A percentile compares a stretch with the other conserved stretches of the same genome.
These are phyloP conservation scores for Trichoderma breve DNA, from an alignment of 2,329 filamentous ascomycete species.

Conservation along the genomic window DNA sequence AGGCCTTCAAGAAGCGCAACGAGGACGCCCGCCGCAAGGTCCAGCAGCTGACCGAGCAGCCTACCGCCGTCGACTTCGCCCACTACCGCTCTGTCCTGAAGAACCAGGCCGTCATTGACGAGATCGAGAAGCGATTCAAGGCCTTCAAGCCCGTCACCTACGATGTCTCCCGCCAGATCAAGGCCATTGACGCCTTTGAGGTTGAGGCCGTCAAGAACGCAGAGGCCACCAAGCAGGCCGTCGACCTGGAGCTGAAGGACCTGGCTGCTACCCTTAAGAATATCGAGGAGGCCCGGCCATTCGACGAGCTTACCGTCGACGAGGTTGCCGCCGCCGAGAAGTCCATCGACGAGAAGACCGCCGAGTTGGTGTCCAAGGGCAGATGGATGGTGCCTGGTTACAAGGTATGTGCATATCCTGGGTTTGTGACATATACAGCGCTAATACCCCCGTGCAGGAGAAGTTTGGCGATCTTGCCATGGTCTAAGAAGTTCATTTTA, in stretches of 20 bases:
- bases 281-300: conserved; percentile 92
- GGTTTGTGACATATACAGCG: conserved; percentile 2
- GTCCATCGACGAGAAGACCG: conserved; percentile 96
- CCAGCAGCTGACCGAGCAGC: conserved; percentile 75
- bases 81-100: conserved; percentile 91
- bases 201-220: conserved; percentile 95
- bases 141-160: conserved; percentile 90
- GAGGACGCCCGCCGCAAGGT: conserved; percentile 97
- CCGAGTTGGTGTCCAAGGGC: conserved; percentile 92
- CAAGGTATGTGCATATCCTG: conserved; percentile 67
- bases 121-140: conserved; percentile 95
- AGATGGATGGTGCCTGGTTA: conserved; percentile 98
- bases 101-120: conserved; percentile 92
- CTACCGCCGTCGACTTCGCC: conserved; percentile 86
- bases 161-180: conserved; percentile 90
- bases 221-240: conserved; percentile 92
- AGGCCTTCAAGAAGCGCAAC: conserved; percentile 99
- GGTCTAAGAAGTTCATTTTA: conserved; percentile 63
- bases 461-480: conserved; percentile 97
- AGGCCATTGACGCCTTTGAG: conserved; percentile 98
- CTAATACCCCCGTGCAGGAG: conserved; percentile 67
- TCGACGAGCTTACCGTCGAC: conserved; percentile 96
- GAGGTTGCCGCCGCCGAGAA: conserved; percentile 92
- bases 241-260: conserved; percentile 91
- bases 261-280: conserved; percentile 93